A percentile compares a stretch with the other conserved stretches of the same genome.
Conservation (phyloP, 805 yeast genomes). For the Naumovozyma baii region DNA sequence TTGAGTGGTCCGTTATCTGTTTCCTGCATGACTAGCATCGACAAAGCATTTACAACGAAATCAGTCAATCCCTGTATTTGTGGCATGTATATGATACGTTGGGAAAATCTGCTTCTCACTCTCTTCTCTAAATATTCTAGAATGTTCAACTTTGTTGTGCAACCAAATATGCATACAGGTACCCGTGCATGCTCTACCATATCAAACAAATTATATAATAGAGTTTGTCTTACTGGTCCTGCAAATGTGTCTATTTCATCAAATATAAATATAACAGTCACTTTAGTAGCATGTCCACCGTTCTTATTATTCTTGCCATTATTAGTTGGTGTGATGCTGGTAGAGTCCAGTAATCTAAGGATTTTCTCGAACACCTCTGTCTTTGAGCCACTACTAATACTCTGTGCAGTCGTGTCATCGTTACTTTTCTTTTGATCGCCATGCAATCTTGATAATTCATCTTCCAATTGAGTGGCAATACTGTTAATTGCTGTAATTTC, state of each 20-base stretch:
- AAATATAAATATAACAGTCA: slow-evolving; percentile 65
- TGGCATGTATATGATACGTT: slow-evolving; percentile 54
- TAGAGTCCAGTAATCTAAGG: slow-evolving; percentile 40
- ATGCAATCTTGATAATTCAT: slow-evolving; percentile 30
- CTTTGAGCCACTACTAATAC: slow-evolving; percentile 43
- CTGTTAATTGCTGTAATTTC: slow-evolving; percentile 76
- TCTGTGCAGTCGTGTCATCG: slow-evolving; percentile 3
- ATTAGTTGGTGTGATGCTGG: slow-evolving; percentile 9
- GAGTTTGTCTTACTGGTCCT: slow-evolving; percentile 61
- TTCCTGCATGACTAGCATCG: slow-evolving; percentile 7
- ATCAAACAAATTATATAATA: slow-evolving; percentile 81
- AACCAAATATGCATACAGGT: slow-evolving; percentile 76
- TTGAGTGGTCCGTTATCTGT: too few species aligned
- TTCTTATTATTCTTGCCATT: slow-evolving; percentile 18
- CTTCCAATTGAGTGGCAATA: slow-evolving; percentile 75
- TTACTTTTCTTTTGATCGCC: slow-evolving; percentile 6
- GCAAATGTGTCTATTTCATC: slow-evolving; percentile 84
- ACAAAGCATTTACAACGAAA: slow-evolving; percentile 42
- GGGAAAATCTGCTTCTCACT: slow-evolving; percentile 83
- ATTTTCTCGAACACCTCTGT: slow-evolving; percentile 55
- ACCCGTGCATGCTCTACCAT: slow-evolving; percentile 59
- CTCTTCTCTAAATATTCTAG: slow-evolving; percentile 83
- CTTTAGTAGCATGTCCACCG: slow-evolving; percentile 16
- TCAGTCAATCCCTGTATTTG: slow-evolving; percentile 40
- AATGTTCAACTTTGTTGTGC: slow-evolving; percentile 63